Evolutionary conservation across 371 early-diverging fungal species (phyloP), one percentile per base, ranked within the genome.

Genomic region (Mortierella sp.): DNA sequence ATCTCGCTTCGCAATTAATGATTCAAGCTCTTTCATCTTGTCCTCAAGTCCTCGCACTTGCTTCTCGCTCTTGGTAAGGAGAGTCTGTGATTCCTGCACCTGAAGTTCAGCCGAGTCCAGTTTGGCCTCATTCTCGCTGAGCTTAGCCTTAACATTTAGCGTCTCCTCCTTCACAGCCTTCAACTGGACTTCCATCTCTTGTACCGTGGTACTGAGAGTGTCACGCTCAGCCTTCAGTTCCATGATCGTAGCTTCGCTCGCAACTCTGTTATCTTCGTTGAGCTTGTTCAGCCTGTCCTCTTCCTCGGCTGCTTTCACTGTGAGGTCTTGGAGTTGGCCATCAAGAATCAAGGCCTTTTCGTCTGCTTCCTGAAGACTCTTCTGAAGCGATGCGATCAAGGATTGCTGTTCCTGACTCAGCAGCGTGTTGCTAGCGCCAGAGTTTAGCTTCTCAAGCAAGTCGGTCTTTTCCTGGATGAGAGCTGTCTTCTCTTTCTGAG

Each of bases 1-100:
- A 67, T 83, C 86, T 12, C 85, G 80, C 60, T 87, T 84, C 14
- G 69, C 76, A 7, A 86, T 71, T 31, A 80, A 72, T 31, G 83
- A 82, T 42, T 86, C 83, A n/a, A 85, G 55, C 8, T 82, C 79
- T 43, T 80, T 82, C 12, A 81, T 67, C 4, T 83, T 84, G 1
- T 78, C 64, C 46, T 86, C 81, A 42, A 82, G 53, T 0, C 76
- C 78, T 13, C 82, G 64, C n/a, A 66, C 71, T 8, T 67, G 51
- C 19, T 58, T 67, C 43, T 74, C 74, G 45, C 48, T 57, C 74
- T 68, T 68, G 41, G 50, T 54, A 7, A 64, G 49, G 19, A 56
- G 54, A 3, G n/a, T 48, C 28, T 58, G 69, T 14, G 58, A 24
- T 14, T 57, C 57, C 3, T 52, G 61, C 19, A 68, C 13, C 5